These are phyloP conservation scores for Pinus albicaulis DNA, from an alignment of 75 land plant genomes.

Conservation along the genomic window DNA sequence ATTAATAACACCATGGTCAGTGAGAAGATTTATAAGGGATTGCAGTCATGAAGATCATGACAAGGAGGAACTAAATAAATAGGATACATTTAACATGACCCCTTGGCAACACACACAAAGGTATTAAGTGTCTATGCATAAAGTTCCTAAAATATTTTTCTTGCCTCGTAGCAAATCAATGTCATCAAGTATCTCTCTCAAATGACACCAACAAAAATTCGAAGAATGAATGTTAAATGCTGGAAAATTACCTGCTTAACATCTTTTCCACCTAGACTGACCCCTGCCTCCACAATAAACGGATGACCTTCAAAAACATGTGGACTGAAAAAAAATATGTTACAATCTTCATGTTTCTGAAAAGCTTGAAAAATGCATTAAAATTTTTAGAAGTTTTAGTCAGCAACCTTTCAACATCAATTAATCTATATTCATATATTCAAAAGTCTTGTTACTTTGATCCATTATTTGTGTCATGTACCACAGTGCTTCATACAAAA, in stretches of 20 bases:
- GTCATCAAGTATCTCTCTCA: background rate
- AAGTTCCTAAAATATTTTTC: background rate
- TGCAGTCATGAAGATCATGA: background rate
- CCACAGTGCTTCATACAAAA: background rate
- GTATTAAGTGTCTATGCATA: background rate
- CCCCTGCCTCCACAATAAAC: conserved; percentile 43
- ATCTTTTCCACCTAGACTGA: conserved; percentile 43
- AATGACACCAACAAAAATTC: background rate
- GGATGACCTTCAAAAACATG: conserved; percentile 54
- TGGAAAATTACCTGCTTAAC: conserved; percentile 32
- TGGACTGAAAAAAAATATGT: conserved; percentile 37
- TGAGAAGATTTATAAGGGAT: background rate
- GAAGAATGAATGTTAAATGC: background rate
- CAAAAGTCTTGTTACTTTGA: background rate
- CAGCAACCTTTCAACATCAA: background rate
- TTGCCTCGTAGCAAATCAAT: background rate
- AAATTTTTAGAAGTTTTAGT: background rate
- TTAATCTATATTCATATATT: background rate
- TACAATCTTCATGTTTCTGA: conserved; percentile 9
- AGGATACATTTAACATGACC: background rate
- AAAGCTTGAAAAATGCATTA: background rate
- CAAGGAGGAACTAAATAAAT: background rate
- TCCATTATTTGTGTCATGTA: background rate
- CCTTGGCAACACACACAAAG: background rate
- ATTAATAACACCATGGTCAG: no score